Evolutionary conservation across 2,329 filamentous ascomycete species (phyloP), one percentile per base, ranked within the genome.

Genomic region (Neopestalotiopsis clavispora): DNA sequence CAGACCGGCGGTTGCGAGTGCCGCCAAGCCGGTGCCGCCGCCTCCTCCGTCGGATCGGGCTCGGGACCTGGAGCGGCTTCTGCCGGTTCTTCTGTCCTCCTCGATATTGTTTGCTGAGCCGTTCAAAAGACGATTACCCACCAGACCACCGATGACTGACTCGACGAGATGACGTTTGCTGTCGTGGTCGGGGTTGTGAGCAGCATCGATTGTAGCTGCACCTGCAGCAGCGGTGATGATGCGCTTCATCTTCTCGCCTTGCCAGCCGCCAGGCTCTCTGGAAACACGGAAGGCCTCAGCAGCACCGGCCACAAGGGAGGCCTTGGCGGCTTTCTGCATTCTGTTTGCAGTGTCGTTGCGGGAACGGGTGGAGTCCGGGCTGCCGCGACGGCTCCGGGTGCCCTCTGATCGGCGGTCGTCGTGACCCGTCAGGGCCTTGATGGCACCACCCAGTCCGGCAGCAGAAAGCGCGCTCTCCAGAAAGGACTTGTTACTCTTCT

Each of bases 241-340:
- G 66, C 95, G 94, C 84, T 94, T 96, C 73, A 94, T 94, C 82
- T 98, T 98, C 71, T 93, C 92, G 49, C 95, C 95, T 72, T 91
- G 92, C 94, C 95, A 98, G 58, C 91, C 89, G 67, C 95, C 95
- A 2, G 94, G 92, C 71, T 96, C 92, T 76, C 95, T 97, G 78
- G 95, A 91, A 68, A 94, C 91, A 71, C 94, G 92, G 86, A 97
- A 97, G 57, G 95, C 95, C 80, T 98, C 95, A 67, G 94, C 92
- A 56, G 95, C 95, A 75, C 94, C 95, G 38, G 95, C 95, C 61
- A 97, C 88, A 52, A 98, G 85, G 23, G 95, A 96, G 42, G 95
- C 95, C 84, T 96, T 95, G 78, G 95, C 94, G 42, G 94, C 94
- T 81, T 97, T 94, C 73, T 94, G 90, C 61, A 94, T 88, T 74